Base-by-base conservation (phyloP, 1,139 yeast genomes). In the Sugiyamaella pinicola region DNA sequence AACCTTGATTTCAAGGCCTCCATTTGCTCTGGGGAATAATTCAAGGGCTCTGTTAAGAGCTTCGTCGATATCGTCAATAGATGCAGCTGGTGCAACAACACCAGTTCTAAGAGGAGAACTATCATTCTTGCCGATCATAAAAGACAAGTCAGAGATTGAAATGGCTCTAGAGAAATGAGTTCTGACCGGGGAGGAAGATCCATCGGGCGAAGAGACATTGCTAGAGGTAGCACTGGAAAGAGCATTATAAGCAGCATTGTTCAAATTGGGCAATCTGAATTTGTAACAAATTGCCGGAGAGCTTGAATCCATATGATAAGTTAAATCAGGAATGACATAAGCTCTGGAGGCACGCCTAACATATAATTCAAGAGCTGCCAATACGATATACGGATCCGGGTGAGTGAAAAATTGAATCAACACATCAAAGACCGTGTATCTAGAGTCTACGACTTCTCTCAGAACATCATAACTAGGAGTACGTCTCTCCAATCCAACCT, bases 321-420 rank as follows among this genome's bases (percentile, higher is more conserved):
- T 74, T 54, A 93, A 80, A 57, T 84, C 85, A 53, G 89, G 87
- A 60, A 93, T 84, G 38, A 90, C 85, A 73, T 95, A 95, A 41
- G 98, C 98, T 69, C 98, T 84, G 78, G 91, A 93, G 48, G 98
- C 96, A 70, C 99, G 87, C 72, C 99, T 86, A 55, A 91, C 85
- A 71, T 93, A 93, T 54, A 93, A 96, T 73, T 93, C 98, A 47
- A 96, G 89, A 41, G 99, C 98, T 35, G 99, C 98, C 64, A 93
- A 81, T 4, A 95, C 87, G 58, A 93, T 95, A 80, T 89, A 87
- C 50, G 87, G 87, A 66, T 95, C 98, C 19, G 79, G 66, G 63
- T 89, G 87, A 51, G 82, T 82, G 73, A 93, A 82, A 73, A 95
- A 93, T 74, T 89, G 97, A 34, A 95, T 80, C 69, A 93, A 80